Conservation (phyloP, 208 protist genomes). For the Dictyostelium gargantuum region DNA sequence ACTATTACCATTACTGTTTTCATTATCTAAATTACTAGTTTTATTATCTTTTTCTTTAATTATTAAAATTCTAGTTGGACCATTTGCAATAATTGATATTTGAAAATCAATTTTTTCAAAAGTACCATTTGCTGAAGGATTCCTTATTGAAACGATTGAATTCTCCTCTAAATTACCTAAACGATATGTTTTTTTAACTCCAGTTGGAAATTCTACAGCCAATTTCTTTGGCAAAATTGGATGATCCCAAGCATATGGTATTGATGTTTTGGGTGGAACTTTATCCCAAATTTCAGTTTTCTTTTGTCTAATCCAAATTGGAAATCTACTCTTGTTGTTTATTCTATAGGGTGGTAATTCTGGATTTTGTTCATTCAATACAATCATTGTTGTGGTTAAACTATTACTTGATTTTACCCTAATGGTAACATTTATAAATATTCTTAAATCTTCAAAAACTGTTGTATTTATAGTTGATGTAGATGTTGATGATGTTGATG, state of each 20-base stretch:
- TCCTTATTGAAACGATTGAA: not conserved
- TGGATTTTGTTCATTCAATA: constrained; percentile 38
- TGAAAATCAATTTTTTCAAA: constrained; percentile 13
- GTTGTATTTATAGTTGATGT: not conserved
- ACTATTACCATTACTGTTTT: too few species aligned
- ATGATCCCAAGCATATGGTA: constrained; percentile 61
- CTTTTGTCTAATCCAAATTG: constrained; percentile 56
- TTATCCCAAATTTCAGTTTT: constrained; percentile 58
- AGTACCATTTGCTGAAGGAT: not conserved
- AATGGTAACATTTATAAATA: constrained; percentile 32
- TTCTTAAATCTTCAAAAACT: not conserved
- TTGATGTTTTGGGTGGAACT: not conserved
- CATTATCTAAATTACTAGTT: too few species aligned
- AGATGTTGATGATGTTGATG: not conserved
- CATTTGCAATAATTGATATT: constrained; percentile 18
- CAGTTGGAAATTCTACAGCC: constrained; percentile 26
- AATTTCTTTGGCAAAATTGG: constrained; percentile 31
- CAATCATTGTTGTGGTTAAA: constrained; percentile 56
- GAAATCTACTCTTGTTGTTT: constrained; percentile 24
- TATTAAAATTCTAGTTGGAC: constrained; percentile 45
- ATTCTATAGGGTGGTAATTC: constrained; percentile 50
- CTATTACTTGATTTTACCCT: constrained; percentile 22
- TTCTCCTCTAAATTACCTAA: constrained; percentile 47
- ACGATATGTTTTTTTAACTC: not conserved
- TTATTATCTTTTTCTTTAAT: not conserved